A percentile compares a stretch with the other conserved stretches of the same genome.
phyloP scores from a whole-genome alignment of 495 filamentous ascomycete species.

The Penicillium pulvis region DNA sequence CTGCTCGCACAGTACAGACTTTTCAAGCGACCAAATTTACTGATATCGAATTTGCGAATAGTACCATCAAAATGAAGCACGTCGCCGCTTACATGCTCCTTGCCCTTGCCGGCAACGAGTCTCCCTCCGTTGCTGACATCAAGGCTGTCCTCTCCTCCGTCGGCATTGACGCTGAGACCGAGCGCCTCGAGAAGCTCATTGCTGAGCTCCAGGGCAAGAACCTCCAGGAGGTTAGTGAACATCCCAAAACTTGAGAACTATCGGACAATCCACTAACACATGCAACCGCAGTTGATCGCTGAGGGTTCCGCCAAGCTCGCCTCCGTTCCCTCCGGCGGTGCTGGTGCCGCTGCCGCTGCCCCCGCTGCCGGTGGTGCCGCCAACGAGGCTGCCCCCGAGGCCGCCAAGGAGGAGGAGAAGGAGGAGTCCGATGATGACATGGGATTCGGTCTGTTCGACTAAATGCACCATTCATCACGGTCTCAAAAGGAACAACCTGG shows the following conservation, averaged over 20 bases:
- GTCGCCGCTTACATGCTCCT: slow-evolving; percentile 99
- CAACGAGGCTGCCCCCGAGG: slow-evolving; percentile 67
- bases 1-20: background rate
- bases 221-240: slow-evolving; percentile 77
- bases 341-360: slow-evolving; percentile 65
- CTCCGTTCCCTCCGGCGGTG: slow-evolving; percentile 93
- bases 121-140: slow-evolving; percentile 83
- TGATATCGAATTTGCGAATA: slow-evolving; percentile 24
- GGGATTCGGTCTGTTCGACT: slow-evolving; percentile 99
- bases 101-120: slow-evolving; percentile 87
- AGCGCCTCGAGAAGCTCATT: slow-evolving; percentile 83
- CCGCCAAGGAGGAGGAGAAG: slow-evolving; percentile 74
- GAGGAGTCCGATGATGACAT: slow-evolving; percentile 99
- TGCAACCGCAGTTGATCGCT: slow-evolving; percentile 74
- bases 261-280: slow-evolving; percentile 25
- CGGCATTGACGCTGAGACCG: slow-evolving; percentile 90
- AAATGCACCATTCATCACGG: slow-evolving; percentile 33
- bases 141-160: slow-evolving; percentile 90
- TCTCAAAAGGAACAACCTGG: slow-evolving; percentile 34
- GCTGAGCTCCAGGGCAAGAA: slow-evolving; percentile 97
- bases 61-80: slow-evolving; percentile 91
- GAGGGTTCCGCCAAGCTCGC: slow-evolving; percentile 93
- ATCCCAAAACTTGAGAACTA: background rate
- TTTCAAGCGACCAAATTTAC: slow-evolving; percentile 14
- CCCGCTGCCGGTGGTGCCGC: slow-evolving; percentile 65